Evolutionary conservation across 1,284 basidiomycete genomes (phyloP).

Genomic region (Malassezia dermatis): DNA sequence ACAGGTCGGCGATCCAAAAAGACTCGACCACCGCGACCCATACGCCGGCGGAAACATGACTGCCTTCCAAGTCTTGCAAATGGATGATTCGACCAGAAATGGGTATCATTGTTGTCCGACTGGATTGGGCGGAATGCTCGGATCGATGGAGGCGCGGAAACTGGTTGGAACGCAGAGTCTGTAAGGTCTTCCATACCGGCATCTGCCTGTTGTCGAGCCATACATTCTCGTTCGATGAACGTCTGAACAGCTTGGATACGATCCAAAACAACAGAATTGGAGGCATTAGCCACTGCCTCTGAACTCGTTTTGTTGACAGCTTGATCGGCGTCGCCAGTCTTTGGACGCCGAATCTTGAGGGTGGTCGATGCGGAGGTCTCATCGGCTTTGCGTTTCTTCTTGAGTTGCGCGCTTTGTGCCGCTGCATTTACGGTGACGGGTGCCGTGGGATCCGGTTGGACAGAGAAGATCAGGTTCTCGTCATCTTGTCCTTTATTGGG

Average conservation of each 20-base stretch:
- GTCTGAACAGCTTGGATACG: constrained; percentile 39
- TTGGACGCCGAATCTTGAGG: constrained; percentile 30
- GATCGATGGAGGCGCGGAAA: constrained; percentile 26
- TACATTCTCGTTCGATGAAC: constrained; percentile 43
- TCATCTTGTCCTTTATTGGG: constrained; percentile 35
- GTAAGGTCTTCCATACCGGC: constrained; percentile 43
- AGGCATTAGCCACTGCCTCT: constrained; percentile 54
- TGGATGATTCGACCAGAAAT: constrained; percentile 19
- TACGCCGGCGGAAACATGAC: constrained; percentile 41
- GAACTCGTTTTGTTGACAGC: constrained; percentile 18
- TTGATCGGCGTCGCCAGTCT: constrained; percentile 20
- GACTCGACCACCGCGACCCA: constrained; percentile 44
- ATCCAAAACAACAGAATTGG: constrained; percentile 39
- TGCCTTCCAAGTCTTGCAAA: constrained; percentile 34
- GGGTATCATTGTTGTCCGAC: constrained; percentile 22
- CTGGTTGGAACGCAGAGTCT: constrained; percentile 41
- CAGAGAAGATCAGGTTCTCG: constrained; percentile 38
- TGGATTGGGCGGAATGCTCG: constrained; percentile 43
- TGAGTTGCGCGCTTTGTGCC: constrained; percentile 18
- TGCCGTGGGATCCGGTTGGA: constrained; percentile 24
- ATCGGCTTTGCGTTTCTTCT: constrained; percentile 39
- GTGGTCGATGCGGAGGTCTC: constrained; percentile 23
- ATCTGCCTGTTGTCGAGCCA: constrained; percentile 32
- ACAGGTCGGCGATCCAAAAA: constrained; percentile 41
- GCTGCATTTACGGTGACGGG: background rate